Percentiles rank a stretch among this genome's conserved stretches.
These are phyloP conservation scores for Xylariaceae sp. DNA, from an alignment of 2,329 filamentous ascomycete species.

Conservation along the genomic window DNA sequence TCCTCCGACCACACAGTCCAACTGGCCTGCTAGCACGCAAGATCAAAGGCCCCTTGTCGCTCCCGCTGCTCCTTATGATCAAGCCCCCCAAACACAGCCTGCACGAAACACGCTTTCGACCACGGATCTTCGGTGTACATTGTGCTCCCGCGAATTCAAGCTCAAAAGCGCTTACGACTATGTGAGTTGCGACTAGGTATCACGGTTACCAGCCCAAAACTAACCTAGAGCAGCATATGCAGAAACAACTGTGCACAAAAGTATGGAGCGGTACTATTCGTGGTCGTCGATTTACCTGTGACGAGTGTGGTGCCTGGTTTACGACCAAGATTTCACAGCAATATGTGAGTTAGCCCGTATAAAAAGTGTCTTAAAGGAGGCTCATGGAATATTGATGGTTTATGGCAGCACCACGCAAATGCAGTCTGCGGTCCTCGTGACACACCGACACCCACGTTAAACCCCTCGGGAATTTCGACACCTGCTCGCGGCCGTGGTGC, in stretches of 20 bases:
- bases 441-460: slow-evolving; percentile 25
- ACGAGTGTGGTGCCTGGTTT: slow-evolving; percentile 46
- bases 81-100: slow-evolving; percentile 2
- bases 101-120: slow-evolving; percentile 24
- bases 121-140: slow-evolving; percentile 26
- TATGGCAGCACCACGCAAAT: slow-evolving; percentile 37
- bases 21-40: not conserved
- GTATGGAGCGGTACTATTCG: slow-evolving; percentile 21
- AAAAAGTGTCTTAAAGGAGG: not conserved
- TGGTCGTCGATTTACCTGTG: slow-evolving; percentile 38
- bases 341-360: slow-evolving; percentile 35
- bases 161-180: slow-evolving; percentile 28
- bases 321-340: slow-evolving; percentile 38
- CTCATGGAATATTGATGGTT: slow-evolving; percentile 15
- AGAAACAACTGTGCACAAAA: slow-evolving; percentile 35
- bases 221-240: slow-evolving; percentile 35
- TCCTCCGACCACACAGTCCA: slow-evolving; percentile 5
- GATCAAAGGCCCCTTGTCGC: not conserved
- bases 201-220: not conserved
- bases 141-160: slow-evolving; percentile 33
- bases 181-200: slow-evolving; percentile 24
- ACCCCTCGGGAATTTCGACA: slow-evolving; percentile 1
- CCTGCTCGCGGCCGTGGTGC: slow-evolving; percentile 3
- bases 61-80: not conserved
- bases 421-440: slow-evolving; percentile 45